A percentile compares a stretch with the other conserved stretches of the same genome.
Conservation (phyloP, 2,329 filamentous ascomycete genomes). For the Epichloe hybrida region DNA sequence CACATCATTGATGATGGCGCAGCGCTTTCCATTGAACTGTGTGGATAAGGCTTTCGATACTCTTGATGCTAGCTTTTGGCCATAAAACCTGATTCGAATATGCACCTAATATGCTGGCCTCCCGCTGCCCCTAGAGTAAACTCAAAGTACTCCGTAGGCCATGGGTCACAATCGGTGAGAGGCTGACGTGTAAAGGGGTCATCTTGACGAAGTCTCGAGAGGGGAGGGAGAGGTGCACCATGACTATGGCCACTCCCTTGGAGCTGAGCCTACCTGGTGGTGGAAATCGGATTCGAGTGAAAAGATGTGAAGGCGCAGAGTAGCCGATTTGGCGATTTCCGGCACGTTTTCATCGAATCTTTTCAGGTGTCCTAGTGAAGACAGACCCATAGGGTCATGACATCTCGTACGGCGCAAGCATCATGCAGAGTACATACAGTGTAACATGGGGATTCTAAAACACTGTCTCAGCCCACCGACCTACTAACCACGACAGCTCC, state of each 20-base stretch:
- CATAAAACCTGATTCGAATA: neutral
- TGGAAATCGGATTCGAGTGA: neutral
- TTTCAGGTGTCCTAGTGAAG: neutral
- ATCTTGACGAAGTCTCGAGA: no score
- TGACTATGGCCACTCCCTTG: neutral
- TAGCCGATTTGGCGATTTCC: neutral
- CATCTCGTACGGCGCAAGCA: neutral
- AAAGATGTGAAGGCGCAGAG: neutral
- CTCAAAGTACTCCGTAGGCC: no score
- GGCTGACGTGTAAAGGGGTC: neutral
- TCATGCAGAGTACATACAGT: neutral
- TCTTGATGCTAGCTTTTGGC: neutral
- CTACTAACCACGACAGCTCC: neutral
- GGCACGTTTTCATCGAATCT: no score
- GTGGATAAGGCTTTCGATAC: neutral
- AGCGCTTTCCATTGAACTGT: neutral
- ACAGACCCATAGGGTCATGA: neutral
- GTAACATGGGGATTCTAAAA: neutral
- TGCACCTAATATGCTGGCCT: neutral
- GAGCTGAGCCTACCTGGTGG: neutral
- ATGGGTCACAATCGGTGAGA: neutral
- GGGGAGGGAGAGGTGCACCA: no score
- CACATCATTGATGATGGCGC: neutral
- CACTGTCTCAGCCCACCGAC: constrained; percentile 2
- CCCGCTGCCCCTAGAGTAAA: neutral